Conservation (phyloP, 2,329 filamentous ascomycete genomes). For the Trichoderma semiorbis region DNA sequence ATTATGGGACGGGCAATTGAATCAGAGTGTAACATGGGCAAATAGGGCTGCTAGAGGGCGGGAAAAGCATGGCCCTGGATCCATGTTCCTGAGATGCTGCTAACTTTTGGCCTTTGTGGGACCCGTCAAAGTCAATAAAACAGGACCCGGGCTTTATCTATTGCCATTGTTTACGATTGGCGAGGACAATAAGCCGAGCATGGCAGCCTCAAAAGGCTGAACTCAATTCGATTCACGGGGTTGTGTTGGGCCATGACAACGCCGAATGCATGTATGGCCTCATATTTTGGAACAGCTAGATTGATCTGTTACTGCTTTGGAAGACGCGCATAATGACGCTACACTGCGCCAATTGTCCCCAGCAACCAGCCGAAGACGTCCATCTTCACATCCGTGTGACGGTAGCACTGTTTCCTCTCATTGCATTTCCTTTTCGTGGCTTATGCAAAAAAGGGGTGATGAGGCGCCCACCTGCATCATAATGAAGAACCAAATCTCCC, state of each 20-base stretch:
- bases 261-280: too few relatives aligned
- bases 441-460: background rate
- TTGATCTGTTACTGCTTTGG: background rate
- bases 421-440: background rate
- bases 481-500: background rate
- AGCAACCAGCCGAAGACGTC: background rate
- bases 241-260: background rate
- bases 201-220: background rate
- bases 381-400: background rate
- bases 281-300: background rate
- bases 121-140: slow-evolving; percentile 5
- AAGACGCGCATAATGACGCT: background rate
- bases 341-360: background rate
- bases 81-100: background rate
- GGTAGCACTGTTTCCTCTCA: background rate
- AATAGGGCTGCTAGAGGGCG: slow-evolving; percentile 9
- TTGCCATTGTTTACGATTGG: background rate
- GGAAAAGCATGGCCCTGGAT: background rate
- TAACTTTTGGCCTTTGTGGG: background rate
- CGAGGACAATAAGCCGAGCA: background rate
- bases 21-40: background rate
- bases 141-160: background rate
- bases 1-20: slow-evolving; percentile 4
- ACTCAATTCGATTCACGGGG: background rate
- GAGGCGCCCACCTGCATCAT: background rate